Evolutionary conservation across 192 early-diverging fungal species (phyloP), one percentile per base, ranked within the genome.

Genomic region (Coemansia sp.): DNA sequence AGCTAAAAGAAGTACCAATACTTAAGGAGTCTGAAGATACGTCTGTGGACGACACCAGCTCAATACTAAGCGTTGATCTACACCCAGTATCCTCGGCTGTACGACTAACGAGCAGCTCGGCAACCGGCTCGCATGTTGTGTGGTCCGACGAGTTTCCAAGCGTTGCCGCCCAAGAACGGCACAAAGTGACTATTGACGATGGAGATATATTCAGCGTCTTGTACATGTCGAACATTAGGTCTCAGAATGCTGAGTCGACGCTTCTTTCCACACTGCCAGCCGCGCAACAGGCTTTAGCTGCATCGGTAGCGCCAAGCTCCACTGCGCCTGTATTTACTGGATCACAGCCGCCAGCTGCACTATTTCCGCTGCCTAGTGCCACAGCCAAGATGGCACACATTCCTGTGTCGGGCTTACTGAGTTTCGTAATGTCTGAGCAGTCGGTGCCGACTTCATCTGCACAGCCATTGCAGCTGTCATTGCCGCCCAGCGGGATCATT

Each of bases 131-230:
- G 17, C 43, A 11, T 21, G 9, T 45, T 4, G 8, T 7, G 9
- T 8, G 6, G 16, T 9, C 49, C 6, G 16, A 26, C 31, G 42
- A 32, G 7, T 6, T 31, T 14, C 11, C 53, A 8, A 44, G 53
- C 14, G 38, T 31, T 30, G 30, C 53, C 37, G 51, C 44, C 1
- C 44, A 43, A 14, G 46, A 56, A 17, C 32, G 56, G 26, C 65
- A 59, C 32, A 46, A 53, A 26, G 56, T 68, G n/a, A 67, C 71
- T 1, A 46, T 64, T 0, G 66, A 68, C 26, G 65, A 67, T 15
- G 46, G 50, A 15, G 65, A 62, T 11, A 18, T 64, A 14, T 58
- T 66, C 20, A 67, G 65, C 42, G 45, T 57, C 15, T 7, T 68
- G 21, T 60, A 62, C 20, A 49, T 54, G 36, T 28, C 31, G 34